These are phyloP conservation scores for Populus hybrid DNA, from an alignment of 441 rosid species.

Conservation along the genomic window DNA sequence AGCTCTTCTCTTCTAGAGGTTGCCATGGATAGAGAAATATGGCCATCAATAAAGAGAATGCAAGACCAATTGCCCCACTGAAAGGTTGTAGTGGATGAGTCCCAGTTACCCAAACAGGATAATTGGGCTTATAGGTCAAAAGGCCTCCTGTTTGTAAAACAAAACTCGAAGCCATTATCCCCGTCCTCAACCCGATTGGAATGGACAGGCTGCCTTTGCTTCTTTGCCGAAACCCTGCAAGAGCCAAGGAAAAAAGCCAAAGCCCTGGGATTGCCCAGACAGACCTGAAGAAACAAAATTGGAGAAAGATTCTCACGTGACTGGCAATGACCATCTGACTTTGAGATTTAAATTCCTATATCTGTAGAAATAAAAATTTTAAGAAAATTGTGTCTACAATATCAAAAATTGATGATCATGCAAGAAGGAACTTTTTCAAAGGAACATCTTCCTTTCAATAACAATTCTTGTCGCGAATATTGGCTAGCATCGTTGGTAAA, in stretches of 20 bases:
- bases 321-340: not conserved
- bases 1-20: slow-evolving; percentile 22
- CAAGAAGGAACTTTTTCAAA: not conserved
- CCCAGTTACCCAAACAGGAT: slow-evolving; percentile 65
- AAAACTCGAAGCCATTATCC: slow-evolving; percentile 67
- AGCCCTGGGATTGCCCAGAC: slow-evolving; percentile 67
- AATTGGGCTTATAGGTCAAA: slow-evolving; percentile 41
- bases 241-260: slow-evolving; percentile 76
- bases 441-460: no score
- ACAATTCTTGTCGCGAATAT: no score
- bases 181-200: slow-evolving; percentile 76
- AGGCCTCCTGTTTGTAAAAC: slow-evolving; percentile 67
- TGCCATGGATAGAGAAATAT: slow-evolving; percentile 57
- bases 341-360: not conserved
- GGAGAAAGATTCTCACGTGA: not conserved
- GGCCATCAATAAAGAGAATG: slow-evolving; percentile 54
- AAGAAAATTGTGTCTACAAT: not conserved
- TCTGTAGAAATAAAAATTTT: not conserved
- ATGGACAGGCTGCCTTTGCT: slow-evolving; percentile 63
- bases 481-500: no score
- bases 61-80: slow-evolving; percentile 76
- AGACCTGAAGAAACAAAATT: slow-evolving; percentile 51
- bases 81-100: slow-evolving; percentile 77
- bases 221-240: slow-evolving; percentile 68
- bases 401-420: not conserved